These are phyloP conservation scores for Debaryomycetaceae sp. DNA, from an alignment of 1,139 yeast species.

Conservation along the genomic window DNA sequence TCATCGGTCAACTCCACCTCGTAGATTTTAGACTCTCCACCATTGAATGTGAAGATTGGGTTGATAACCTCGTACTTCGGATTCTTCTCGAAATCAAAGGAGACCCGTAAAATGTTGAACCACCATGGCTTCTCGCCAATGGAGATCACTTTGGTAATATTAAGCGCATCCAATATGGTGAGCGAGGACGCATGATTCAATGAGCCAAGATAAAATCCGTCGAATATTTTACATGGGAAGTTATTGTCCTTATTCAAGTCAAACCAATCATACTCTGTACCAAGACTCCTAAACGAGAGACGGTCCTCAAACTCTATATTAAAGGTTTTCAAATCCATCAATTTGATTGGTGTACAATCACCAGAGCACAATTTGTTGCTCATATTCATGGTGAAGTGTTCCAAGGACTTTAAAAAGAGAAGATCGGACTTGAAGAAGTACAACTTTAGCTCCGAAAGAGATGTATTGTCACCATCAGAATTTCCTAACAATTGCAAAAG, in stretches of 20 bases:
- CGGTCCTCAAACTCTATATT: neutral
- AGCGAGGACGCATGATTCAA: slow-evolving; percentile 33
- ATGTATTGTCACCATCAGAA: neutral
- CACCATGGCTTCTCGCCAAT: slow-evolving; percentile 39
- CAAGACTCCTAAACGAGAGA: neutral
- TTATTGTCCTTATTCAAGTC: slow-evolving; percentile 29
- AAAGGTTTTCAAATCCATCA: neutral
- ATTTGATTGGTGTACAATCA: neutral
- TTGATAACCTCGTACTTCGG: slow-evolving; percentile 8
- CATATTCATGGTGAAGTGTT: slow-evolving; percentile 18
- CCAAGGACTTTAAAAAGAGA: slow-evolving; percentile 29
- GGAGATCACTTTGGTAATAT: slow-evolving; percentile 27
- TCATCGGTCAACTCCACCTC: slow-evolving; percentile 16
- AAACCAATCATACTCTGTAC: slow-evolving; percentile 31
- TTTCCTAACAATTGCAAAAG: slow-evolving; percentile 14
- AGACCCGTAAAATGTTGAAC: slow-evolving; percentile 20
- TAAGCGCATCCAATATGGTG: slow-evolving; percentile 23
- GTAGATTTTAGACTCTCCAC: slow-evolving; percentile 25
- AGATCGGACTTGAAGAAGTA: slow-evolving; percentile 34
- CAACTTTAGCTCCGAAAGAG: slow-evolving; percentile 16
- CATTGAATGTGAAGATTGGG: slow-evolving; percentile 25
- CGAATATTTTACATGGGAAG: slow-evolving; percentile 32
- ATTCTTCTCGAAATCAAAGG: slow-evolving; percentile 18
- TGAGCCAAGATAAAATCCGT: slow-evolving; percentile 33
- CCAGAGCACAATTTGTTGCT: neutral